A percentile compares a stretch with the other conserved stretches of the same genome.
phyloP scores from a whole-genome alignment of 441 rosid genomes.

The Erysimum cheiri region DNA sequence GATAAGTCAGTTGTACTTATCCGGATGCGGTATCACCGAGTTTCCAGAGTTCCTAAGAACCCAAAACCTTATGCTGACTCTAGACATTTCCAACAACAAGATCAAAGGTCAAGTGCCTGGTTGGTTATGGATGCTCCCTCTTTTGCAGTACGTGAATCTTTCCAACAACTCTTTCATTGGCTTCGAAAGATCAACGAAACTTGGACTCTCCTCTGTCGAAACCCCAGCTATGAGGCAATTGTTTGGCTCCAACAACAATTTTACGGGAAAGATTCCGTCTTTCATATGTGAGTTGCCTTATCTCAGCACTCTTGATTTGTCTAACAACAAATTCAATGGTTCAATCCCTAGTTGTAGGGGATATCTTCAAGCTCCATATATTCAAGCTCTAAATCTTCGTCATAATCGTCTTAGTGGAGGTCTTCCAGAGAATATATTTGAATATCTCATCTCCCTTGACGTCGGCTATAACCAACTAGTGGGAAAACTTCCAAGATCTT shows the following conservation, averaged over 20 bases:
- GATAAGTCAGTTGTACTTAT: background rate
- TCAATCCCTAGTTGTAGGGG: constrained; percentile 50
- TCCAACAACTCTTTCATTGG: constrained; percentile 42
- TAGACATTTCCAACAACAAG: constrained; percentile 55
- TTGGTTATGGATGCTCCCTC: constrained; percentile 70
- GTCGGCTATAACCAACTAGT: constrained; percentile 45
- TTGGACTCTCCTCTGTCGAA: accelerated
- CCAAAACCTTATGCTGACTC: background rate
- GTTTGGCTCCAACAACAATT: constrained; percentile 40
- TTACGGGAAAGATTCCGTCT: constrained; percentile 45
- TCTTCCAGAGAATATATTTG: constrained; percentile 33
- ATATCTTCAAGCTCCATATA: constrained; percentile 47
- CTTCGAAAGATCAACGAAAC: background rate
- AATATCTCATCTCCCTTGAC: constrained; percentile 45
- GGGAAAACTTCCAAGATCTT: constrained; percentile 54
- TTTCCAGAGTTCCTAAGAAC: constrained; percentile 42
- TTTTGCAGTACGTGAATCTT: constrained; percentile 54
- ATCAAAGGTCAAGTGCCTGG: constrained; percentile 49
- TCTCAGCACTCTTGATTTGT: constrained; percentile 52
- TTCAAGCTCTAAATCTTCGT: constrained; percentile 49
- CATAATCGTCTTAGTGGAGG: constrained; percentile 45
- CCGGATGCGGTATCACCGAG: constrained; percentile 41
- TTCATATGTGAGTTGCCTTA: constrained; percentile 43
- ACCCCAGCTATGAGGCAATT: too few species aligned
- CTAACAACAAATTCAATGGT: constrained; percentile 48